These are phyloP conservation scores for Neofusicoccum umdonicola DNA, from an alignment of 2,329 filamentous ascomycete genomes.

Conservation along the genomic window DNA sequence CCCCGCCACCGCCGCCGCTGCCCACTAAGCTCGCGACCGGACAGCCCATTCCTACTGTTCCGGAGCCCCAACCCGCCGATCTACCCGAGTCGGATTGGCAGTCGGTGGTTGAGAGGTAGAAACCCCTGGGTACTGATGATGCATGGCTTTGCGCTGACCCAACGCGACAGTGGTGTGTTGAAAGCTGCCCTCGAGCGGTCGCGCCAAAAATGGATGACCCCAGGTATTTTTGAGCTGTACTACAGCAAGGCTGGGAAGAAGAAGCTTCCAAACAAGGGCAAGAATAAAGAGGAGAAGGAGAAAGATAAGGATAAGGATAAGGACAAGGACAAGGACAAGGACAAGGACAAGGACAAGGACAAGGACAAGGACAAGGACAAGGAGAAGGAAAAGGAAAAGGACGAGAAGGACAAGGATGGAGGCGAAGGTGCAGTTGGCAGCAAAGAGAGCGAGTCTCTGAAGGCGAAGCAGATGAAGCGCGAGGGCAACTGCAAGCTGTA, in stretches of 20 bases:
- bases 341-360: conserved; percentile 36
- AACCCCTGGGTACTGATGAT: neutral
- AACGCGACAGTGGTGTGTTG: conserved; percentile 63
- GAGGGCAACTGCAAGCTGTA: conserved; percentile 61
- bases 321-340: conserved; percentile 35
- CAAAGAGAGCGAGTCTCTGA: conserved; percentile 57
- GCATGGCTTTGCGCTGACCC: conserved; percentile 19
- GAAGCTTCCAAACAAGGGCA: conserved; percentile 53
- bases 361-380: conserved; percentile 36
- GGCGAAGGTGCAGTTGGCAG: conserved; percentile 57
- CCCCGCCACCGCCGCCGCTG: conserved; percentile 40
- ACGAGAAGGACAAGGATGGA: neutral
- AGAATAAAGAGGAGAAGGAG: conserved; percentile 26
- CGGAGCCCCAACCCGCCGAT: conserved; percentile 63
- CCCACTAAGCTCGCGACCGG: conserved; percentile 64
- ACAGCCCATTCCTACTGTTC: conserved; percentile 69
- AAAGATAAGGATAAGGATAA: conserved; percentile 54
- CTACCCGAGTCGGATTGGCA: conserved; percentile 68
- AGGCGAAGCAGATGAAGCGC: conserved; percentile 42
- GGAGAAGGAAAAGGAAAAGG: conserved; percentile 36
- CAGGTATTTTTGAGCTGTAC: conserved; percentile 38
- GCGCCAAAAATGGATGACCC: conserved; percentile 50
- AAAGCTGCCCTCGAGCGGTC: conserved; percentile 71
- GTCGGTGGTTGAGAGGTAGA: conserved; percentile 68
- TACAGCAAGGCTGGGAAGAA: conserved; percentile 39